These are phyloP conservation scores for Cucurbitaria berberidis DNA, from an alignment of 2,329 filamentous ascomycete species.

Conservation along the genomic window DNA sequence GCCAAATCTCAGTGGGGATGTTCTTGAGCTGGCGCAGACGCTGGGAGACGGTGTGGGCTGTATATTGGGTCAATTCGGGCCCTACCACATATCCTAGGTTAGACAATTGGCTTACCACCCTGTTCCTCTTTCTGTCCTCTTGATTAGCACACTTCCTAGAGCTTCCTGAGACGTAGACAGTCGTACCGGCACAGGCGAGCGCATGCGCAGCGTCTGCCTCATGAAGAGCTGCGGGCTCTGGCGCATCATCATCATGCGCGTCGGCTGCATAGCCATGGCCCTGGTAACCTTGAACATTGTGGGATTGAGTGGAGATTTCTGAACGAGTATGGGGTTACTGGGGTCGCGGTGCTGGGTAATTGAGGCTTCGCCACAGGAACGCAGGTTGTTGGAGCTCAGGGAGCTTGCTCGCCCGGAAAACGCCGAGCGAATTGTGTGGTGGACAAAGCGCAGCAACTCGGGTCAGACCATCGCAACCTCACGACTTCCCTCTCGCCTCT, in stretches of 20 bases:
- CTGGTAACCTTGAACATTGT: slow-evolving; percentile 48
- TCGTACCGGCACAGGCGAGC: slow-evolving; percentile 74
- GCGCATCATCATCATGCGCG: slow-evolving; percentile 49
- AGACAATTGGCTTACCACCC: slow-evolving; percentile 59
- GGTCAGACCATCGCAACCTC: slow-evolving; percentile 42
- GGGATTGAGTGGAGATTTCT: slow-evolving; percentile 29
- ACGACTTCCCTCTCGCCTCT: slow-evolving; percentile 35
- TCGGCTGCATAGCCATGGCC: slow-evolving; percentile 49
- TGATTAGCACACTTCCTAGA: slow-evolving; percentile 48
- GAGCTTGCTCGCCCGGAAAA: slow-evolving; percentile 34
- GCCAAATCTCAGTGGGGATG: slow-evolving; percentile 92
- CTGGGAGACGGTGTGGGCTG: slow-evolving; percentile 97
- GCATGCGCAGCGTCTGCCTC: slow-evolving; percentile 57
- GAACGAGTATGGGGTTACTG: slow-evolving; percentile 30
- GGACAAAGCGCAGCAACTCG: slow-evolving; percentile 39
- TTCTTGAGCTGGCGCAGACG: slow-evolving; percentile 87
- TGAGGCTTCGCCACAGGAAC: slow-evolving; percentile 40
- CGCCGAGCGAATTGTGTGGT: slow-evolving; percentile 42
- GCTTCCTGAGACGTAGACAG: slow-evolving; percentile 10
- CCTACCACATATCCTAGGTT: slow-evolving; percentile 3
- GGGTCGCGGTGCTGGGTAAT: slow-evolving; percentile 30
- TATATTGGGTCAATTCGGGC: slow-evolving; percentile 25
- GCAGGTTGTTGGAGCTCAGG: slow-evolving; percentile 27
- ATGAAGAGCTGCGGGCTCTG: slow-evolving; percentile 46
- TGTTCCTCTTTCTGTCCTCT: slow-evolving; percentile 66